A percentile compares a stretch with the other conserved stretches of the same genome.
phyloP scores from a whole-genome alignment of 1,284 basidiomycete species.

The Cutaneotrichosporon dermatis region DNA sequence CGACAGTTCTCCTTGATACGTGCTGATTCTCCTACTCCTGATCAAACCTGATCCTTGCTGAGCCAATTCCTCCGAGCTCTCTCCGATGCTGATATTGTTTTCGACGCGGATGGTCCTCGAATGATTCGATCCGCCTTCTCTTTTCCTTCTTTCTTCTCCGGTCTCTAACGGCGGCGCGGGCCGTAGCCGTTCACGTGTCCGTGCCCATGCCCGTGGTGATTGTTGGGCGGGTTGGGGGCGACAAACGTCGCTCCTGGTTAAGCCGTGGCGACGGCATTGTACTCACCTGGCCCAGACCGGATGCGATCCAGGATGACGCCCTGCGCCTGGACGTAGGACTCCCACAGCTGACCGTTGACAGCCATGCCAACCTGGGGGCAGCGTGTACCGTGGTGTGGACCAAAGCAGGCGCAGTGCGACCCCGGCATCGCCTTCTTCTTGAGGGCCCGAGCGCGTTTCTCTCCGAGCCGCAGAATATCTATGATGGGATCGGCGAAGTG shows the following conservation, averaged over 20 bases:
- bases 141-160: background rate
- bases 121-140: background rate
- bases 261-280: too few relatives aligned
- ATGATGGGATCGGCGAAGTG: conserved; percentile 14
- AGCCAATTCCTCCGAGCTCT: background rate
- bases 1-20: too few relatives aligned
- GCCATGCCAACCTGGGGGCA: conserved; percentile 5
- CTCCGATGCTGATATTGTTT: background rate
- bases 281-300: background rate
- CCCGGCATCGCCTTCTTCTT: background rate
- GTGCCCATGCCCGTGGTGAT: too few relatives aligned
- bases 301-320: background rate
- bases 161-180: background rate
- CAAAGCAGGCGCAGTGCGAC: conserved; percentile 12
- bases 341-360: conserved; percentile 7
- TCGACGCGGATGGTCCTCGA: background rate
- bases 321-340: background rate
- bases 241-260: too few relatives aligned
- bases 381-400: conserved; percentile 18
- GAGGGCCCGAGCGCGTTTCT: conserved; percentile 6
- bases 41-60: too few relatives aligned
- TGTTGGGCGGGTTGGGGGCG: too few relatives aligned
- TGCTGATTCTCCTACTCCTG: too few relatives aligned
- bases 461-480: conserved; percentile 1
- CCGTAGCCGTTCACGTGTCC: background rate